phyloP scores from a whole-genome alignment of 176 grass and related monocot species.

The Aegilops longissima region DNA sequence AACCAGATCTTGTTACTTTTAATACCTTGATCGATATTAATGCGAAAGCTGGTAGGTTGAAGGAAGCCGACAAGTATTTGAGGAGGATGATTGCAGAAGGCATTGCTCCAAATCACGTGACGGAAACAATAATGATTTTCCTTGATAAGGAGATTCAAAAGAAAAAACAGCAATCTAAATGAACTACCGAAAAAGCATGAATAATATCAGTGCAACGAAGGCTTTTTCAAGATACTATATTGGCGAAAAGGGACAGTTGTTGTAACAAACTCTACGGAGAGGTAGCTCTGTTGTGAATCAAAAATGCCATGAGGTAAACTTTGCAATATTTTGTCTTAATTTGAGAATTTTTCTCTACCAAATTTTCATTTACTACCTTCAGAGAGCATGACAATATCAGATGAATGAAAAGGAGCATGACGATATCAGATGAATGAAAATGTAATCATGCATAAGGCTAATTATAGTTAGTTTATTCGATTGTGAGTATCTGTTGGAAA shows the following conservation, averaged over 20 bases:
- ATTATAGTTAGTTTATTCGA: slow-evolving; percentile 8
- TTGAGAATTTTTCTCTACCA: neutral
- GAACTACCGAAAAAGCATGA: neutral
- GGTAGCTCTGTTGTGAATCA: neutral
- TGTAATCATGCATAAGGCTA: neutral
- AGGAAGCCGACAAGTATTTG: slow-evolving; percentile 86
- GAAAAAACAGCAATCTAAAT: slow-evolving; percentile 41
- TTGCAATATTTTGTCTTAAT: neutral
- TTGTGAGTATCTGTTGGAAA: neutral
- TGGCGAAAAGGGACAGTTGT: neutral
- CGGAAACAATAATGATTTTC: slow-evolving; percentile 84
- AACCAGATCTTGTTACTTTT: slow-evolving; percentile 89
- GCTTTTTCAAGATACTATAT: neutral
- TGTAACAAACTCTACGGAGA: neutral
- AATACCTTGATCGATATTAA: slow-evolving; percentile 93
- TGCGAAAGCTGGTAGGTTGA: slow-evolving; percentile 79
- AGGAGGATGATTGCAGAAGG: slow-evolving; percentile 81
- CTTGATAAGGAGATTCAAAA: slow-evolving; percentile 85
- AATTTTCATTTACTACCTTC: neutral
- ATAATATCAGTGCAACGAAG: neutral
- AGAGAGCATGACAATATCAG: neutral
- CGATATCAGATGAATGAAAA: slow-evolving; percentile 1
- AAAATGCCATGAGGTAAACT: slow-evolving; percentile 26
- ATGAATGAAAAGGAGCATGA: neutral
- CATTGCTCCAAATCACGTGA: slow-evolving; percentile 81